These are phyloP conservation scores for Pichia sp. DNA, from an alignment of 1,139 yeast genomes.

Conservation along the genomic window DNA sequence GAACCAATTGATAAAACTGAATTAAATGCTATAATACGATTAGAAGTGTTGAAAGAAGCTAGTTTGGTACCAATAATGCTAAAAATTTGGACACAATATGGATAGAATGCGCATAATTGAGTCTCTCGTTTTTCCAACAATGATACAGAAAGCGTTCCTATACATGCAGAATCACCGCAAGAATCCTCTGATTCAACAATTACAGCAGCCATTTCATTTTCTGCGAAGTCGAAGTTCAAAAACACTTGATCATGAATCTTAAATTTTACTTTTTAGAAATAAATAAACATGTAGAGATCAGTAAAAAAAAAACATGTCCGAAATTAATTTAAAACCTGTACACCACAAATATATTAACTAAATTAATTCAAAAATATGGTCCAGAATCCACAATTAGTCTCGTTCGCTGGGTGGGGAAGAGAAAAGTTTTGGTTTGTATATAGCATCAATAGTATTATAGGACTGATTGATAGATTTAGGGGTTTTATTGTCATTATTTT, in stretches of 20 bases:
- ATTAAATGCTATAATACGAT: slow-evolving; percentile 7
- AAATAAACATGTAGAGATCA: background rate
- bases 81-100: background rate
- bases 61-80: background rate
- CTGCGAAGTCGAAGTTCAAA: too few species aligned
- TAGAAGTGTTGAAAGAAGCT: slow-evolving; percentile 1
- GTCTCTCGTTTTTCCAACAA: background rate
- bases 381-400: too few species aligned
- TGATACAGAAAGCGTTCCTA: background rate
- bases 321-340: background rate
- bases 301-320: background rate
- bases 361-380: background rate
- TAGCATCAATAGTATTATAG: too few species aligned
- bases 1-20: slow-evolving; percentile 4
- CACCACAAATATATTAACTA: background rate
- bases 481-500: too few species aligned
- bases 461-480: too few species aligned
- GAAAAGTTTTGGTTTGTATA: background rate
- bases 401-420: too few species aligned
- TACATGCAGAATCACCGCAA: background rate
- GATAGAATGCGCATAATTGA: background rate
- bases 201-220: background rate
- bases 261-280: too few species aligned
- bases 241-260: too few species aligned
- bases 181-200: background rate